Percentiles rank a stretch among this genome's conserved stretches.
These are phyloP conservation scores for Lecanicillium sp. DNA, from an alignment of 2,329 filamentous ascomycete species.

Conservation along the genomic window DNA sequence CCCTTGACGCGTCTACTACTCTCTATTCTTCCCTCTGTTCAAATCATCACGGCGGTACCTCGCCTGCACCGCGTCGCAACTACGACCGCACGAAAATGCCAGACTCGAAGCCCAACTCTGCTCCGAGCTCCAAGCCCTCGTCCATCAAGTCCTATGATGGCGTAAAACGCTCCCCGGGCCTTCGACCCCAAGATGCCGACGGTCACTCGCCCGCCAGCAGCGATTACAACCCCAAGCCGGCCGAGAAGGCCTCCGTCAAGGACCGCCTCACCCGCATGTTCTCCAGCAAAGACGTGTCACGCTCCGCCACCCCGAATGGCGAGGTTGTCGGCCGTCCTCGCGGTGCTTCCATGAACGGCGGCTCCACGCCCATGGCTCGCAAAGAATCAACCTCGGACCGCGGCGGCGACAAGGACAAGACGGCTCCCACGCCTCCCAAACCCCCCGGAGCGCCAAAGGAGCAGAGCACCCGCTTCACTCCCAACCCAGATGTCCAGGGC, in stretches of 20 bases:
- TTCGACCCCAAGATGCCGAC: constrained; percentile 30
- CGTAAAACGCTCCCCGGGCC: constrained; percentile 30
- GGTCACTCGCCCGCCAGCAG: constrained; percentile 8
- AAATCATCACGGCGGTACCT: too few species aligned
- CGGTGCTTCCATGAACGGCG: constrained; percentile 25
- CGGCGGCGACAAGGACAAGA: constrained; percentile 17
- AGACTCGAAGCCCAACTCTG: constrained; percentile 30
- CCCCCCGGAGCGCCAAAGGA: constrained; percentile 22
- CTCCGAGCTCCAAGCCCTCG: constrained; percentile 39
- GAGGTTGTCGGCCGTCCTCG: constrained; percentile 26
- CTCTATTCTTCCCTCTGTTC: not conserved
- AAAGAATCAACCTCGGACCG: constrained; percentile 30
- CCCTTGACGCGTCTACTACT: not conserved
- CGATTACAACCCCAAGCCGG: constrained; percentile 12
- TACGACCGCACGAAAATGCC: too few species aligned
- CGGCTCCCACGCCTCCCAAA: constrained; percentile 14
- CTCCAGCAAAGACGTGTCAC: constrained; percentile 45
- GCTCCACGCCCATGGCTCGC: constrained; percentile 30
- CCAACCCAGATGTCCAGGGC: constrained; percentile 48
- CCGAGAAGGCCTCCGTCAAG: constrained; percentile 55
- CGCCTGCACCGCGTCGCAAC: too few species aligned
- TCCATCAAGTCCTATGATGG: constrained; percentile 42
- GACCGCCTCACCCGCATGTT: constrained; percentile 60
- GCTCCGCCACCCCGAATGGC: constrained; percentile 24
- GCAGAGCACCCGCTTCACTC: constrained; percentile 41